Conservation (phyloP, 352 stramenopile species). For the Pythium monospermum region DNA sequence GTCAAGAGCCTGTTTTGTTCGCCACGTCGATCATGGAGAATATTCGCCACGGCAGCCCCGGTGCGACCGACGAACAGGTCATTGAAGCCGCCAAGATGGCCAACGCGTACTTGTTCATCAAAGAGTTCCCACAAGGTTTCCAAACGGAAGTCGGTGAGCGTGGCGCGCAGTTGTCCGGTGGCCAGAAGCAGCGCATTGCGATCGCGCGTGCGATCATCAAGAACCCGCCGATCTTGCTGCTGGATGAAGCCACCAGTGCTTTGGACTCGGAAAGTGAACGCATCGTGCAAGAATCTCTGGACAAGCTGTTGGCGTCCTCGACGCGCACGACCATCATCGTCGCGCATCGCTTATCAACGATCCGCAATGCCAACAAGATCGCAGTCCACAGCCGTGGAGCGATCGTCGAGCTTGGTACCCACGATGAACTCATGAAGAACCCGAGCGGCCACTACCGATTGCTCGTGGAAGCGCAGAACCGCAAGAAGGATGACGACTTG, state of each 20-base stretch:
- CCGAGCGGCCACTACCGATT: conserved; percentile 17
- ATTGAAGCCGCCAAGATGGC: conserved; percentile 36
- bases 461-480: conserved; percentile 19
- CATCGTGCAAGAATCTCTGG: conserved; percentile 33
- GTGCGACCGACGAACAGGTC: conserved; percentile 60
- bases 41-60: conserved; percentile 33
- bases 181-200: conserved; percentile 41
- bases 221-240: conserved; percentile 67
- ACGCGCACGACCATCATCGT: conserved; percentile 83
- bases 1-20: conserved; percentile 89
- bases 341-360: conserved; percentile 86
- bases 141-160: conserved; percentile 75
- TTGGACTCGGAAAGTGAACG: conserved; percentile 3
- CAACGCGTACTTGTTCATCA: conserved; percentile 7
- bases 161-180: conserved; percentile 1
- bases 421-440: conserved; percentile 72
- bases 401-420: conserved; percentile 87
- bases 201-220: conserved; percentile 85
- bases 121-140: conserved; percentile 53
- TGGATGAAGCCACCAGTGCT: conserved; percentile 5
- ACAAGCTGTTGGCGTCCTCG: conserved; percentile 19
- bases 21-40: conserved; percentile 25
- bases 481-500: conserved; percentile 12
- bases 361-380: conserved; percentile 90
- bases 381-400: conserved; percentile 82